Conservation (phyloP, 2,329 filamentous ascomycete genomes). For the Pestalotiopsis sp. region DNA sequence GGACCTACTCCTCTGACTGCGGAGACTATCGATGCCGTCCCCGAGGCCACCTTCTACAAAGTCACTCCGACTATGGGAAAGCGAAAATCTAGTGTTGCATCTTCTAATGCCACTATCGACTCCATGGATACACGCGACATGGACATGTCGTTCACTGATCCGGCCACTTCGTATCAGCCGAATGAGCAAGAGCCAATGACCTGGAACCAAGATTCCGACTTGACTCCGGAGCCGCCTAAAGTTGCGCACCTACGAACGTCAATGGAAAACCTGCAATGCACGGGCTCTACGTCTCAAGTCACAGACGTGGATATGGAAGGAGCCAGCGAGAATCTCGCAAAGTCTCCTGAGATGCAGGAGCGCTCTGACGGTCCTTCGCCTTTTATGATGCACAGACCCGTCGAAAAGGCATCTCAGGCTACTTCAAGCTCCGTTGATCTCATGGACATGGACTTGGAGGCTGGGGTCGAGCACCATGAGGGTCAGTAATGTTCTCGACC, state of each 20-base stretch:
- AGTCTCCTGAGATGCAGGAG: slow-evolving; percentile 50
- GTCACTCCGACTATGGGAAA: slow-evolving; percentile 16
- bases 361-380: slow-evolving; percentile 29
- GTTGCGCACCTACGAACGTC: slow-evolving; percentile 23
- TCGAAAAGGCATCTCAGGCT: slow-evolving; percentile 20
- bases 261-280: slow-evolving; percentile 17
- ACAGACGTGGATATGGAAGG: slow-evolving; percentile 14
- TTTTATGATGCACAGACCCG: slow-evolving; percentile 26
- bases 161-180: not conserved
- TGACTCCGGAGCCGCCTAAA: slow-evolving; percentile 17
- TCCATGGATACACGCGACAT: slow-evolving; percentile 27
- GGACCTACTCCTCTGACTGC: slow-evolving; percentile 13
- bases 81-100: slow-evolving; percentile 28
- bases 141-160: slow-evolving; percentile 24
- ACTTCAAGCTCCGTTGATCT: slow-evolving; percentile 23
- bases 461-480: slow-evolving; percentile 18
- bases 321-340: slow-evolving; percentile 16
- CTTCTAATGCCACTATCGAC: slow-evolving; percentile 32
- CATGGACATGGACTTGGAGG: slow-evolving; percentile 41
- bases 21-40: slow-evolving; percentile 2
- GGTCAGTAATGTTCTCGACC: not conserved
- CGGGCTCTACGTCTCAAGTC: slow-evolving; percentile 16
- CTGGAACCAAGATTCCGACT: slow-evolving; percentile 15
- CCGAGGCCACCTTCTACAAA: slow-evolving; percentile 2
- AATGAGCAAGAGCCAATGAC: slow-evolving; percentile 7